Evolutionary conservation across 805 yeast genomes (phyloP).

Genomic region (Myxozyma lipomycoides): DNA sequence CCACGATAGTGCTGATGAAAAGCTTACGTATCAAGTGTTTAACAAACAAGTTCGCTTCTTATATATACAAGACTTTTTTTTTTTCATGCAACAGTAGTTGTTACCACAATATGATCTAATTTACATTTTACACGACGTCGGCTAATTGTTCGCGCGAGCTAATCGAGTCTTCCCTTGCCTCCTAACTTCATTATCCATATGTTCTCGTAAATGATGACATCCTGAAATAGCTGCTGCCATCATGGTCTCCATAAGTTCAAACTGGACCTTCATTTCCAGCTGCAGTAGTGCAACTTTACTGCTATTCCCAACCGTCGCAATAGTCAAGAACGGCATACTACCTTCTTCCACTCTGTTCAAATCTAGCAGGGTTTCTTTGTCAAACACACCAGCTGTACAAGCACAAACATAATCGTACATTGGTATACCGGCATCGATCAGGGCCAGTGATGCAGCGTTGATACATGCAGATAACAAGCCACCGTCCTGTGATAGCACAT

Average conservation of each 20-base stretch:
- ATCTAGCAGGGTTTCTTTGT: conserved; percentile 69
- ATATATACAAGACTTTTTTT: too few species aligned
- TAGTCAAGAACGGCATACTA: conserved; percentile 74
- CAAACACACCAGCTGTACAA: conserved; percentile 73
- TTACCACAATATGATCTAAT: too few species aligned
- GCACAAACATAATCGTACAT: conserved; percentile 88
- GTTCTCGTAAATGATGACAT: conserved; percentile 70
- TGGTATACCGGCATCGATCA: conserved; percentile 92
- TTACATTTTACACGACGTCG: not conserved
- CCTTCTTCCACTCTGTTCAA: conserved; percentile 76
- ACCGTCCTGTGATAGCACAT: conserved; percentile 86
- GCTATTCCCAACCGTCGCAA: conserved; percentile 79
- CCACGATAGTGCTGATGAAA: too few species aligned
- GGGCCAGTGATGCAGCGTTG: conserved; percentile 82
- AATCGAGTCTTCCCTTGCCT: conserved; percentile 62
- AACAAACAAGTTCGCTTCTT: too few species aligned
- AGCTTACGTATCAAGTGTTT: too few species aligned
- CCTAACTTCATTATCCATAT: conserved; percentile 84
- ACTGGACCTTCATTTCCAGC: conserved; percentile 77
- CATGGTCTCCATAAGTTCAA: conserved; percentile 72
- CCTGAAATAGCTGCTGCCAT: conserved; percentile 84
- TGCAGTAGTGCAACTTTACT: conserved; percentile 73
- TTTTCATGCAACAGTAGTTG: too few species aligned
- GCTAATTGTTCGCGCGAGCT: conserved; percentile 10
- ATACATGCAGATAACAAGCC: conserved; percentile 74